These are phyloP conservation scores for Coniella vitis DNA, from an alignment of 2,329 filamentous ascomycete genomes.

Conservation along the genomic window DNA sequence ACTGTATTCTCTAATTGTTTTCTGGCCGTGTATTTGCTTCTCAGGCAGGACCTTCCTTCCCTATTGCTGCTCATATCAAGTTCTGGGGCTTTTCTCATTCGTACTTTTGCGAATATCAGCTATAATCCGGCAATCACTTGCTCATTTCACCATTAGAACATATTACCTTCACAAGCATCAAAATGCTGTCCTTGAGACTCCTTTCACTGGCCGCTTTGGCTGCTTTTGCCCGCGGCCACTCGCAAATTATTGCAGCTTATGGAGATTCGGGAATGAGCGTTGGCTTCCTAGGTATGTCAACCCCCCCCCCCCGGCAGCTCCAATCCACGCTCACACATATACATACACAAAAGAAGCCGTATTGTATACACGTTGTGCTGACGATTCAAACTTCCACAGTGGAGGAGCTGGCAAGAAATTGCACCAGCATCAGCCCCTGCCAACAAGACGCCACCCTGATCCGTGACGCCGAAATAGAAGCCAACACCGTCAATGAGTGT, in stretches of 20 bases:
- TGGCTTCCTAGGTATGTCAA: conserved; percentile 38
- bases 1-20: conserved; percentile 5
- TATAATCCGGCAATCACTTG: conserved; percentile 12
- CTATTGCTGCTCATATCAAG: too few species aligned
- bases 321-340: too few species aligned
- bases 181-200: conserved; percentile 30
- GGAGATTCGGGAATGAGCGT: conserved; percentile 37
- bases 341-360: too few species aligned
- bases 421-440: conserved; percentile 57
- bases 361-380: too few species aligned
- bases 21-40: conserved; percentile 16
- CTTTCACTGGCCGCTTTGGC: conserved; percentile 29
- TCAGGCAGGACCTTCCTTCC: conserved; percentile 14
- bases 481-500: conserved; percentile 51
- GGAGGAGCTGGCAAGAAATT: conserved; percentile 52
- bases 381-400: conserved; percentile 31
- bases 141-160: conserved; percentile 19
- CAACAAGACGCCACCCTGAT: conserved; percentile 61
- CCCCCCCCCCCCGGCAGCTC: too few species aligned
- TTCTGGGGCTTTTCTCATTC: too few species aligned
- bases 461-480: conserved; percentile 45
- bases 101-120: too few species aligned
- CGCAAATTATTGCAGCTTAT: conserved; percentile 40
- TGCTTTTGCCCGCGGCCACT: conserved; percentile 34
- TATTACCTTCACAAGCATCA: conserved; percentile 25